phyloP scores from a whole-genome alignment of 2,329 filamentous ascomycete genomes.

The Ramularia endophylla region DNA sequence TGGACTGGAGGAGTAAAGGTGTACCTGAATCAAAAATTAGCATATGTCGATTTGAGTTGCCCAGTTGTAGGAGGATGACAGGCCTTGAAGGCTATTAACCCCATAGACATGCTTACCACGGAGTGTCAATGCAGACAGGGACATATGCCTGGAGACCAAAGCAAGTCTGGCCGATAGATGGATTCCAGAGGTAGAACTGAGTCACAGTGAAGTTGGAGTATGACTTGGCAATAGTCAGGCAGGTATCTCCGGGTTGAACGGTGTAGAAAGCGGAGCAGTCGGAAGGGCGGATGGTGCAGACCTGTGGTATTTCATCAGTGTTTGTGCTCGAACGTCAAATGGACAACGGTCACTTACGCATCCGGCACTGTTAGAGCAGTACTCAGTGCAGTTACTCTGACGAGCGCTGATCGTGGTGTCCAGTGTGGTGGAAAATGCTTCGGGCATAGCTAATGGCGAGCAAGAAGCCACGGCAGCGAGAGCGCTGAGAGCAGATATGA shows the following conservation, averaged over 20 bases:
- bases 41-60: no score
- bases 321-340: not conserved
- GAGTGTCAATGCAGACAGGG: conserved; percentile 29
- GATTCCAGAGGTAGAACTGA: conserved; percentile 33
- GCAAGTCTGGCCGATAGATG: conserved; percentile 23
- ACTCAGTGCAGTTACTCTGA: conserved; percentile 17
- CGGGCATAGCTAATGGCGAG: conserved; percentile 16
- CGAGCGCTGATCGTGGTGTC: conserved; percentile 10
- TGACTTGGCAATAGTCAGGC: conserved; percentile 26
- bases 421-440: conserved; percentile 6
- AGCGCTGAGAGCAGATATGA: conserved; percentile 13
- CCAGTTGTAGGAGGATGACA: no score
- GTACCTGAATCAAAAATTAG: conserved; percentile 4
- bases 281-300: conserved; percentile 19
- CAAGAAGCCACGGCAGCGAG: conserved; percentile 12
- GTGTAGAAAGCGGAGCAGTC: conserved; percentile 25
- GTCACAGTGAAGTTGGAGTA: conserved; percentile 32
- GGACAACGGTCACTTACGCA: conserved; percentile 10
- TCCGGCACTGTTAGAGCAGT: conserved; percentile 17
- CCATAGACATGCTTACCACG: conserved; percentile 1
- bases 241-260: conserved; percentile 28
- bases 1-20: conserved; percentile 16
- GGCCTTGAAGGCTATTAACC: not conserved
- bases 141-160: conserved; percentile 30
- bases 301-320: conserved; percentile 1